Base-by-base conservation (phyloP, 148 eudicot genomes). In the Euryodendron excelsum region DNA sequence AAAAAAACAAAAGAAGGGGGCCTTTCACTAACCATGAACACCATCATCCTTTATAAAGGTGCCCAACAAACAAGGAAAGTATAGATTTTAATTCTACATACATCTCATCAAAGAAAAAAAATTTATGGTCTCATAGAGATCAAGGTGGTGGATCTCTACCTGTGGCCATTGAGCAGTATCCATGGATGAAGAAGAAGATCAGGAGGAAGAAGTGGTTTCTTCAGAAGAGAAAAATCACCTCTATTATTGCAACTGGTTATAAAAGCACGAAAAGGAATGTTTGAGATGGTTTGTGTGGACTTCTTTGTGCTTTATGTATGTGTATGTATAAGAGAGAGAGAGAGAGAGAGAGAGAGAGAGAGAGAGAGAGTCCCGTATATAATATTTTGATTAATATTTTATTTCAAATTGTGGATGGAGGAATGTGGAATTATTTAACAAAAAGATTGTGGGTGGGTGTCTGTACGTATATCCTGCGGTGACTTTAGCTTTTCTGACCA, bases 81-180 rank as follows among this genome's bases (percentile, higher is more conserved):
- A n/a, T n/a, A n/a, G n/a, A n/a, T n/a, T n/a, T 41, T 41, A 4
- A 41, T 5, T 41, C 45, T 9, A 41, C 7, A 47, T 4, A 27
- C 11, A 41, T 5, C 45, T 41, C 45, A 41, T 41, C 5, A 28
- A 71, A 50, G 41, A 73, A 30, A 52, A 25, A 52, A 77, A 28
- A 71, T 13, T 45, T 69, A 47, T 28, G 56, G 73, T 25, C 28
- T 60, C 14, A 6, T 23, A 10, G 30, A 28, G 64, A 60, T 55
- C 59, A 48, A 18, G 56, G 23, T 62, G 36, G 37, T 77, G 48
- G 45, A 41, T 80, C 72, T 75, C 20, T 91, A 91, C 96, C 96
- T 91, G 91, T 75, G 96, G 90, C 96, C 96, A 91, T 79, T 88
- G 91, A 85, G 90, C 85, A 73, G 89, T 90, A 55, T 87, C 88